Percentiles rank a stretch among this genome's conserved stretches.
Evolutionary conservation across 495 filamentous ascomycete genomes (phyloP).

Genomic region (Lasiosphaeria ovina): DNA sequence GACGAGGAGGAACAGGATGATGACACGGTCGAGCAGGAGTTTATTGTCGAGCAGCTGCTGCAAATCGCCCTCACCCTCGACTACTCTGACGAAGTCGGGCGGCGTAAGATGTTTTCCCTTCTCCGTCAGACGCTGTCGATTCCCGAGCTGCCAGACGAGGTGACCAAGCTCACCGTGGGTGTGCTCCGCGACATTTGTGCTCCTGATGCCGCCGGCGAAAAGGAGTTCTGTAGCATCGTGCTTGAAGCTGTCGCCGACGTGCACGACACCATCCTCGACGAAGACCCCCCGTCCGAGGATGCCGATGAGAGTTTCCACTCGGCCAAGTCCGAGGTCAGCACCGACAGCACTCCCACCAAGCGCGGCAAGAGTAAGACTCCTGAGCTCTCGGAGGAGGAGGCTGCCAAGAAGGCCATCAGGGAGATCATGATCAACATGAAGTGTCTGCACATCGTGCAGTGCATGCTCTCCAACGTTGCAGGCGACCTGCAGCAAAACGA

Average conservation of each 20-base stretch:
- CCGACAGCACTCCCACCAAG: slow-evolving; percentile 56
- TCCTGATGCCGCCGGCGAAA: slow-evolving; percentile 72
- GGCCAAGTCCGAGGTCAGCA: slow-evolving; percentile 77
- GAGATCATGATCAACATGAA: slow-evolving; percentile 98
- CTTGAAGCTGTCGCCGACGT: slow-evolving; percentile 94
- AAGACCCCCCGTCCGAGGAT: slow-evolving; percentile 49
- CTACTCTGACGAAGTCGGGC: slow-evolving; percentile 91
- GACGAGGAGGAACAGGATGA: slow-evolving; percentile 59
- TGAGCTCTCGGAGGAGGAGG: slow-evolving; percentile 66
- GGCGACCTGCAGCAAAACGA: slow-evolving; percentile 82
- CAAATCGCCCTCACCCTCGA: slow-evolving; percentile 89
- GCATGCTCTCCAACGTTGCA: slow-evolving; percentile 90
- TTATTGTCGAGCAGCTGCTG: slow-evolving; percentile 90
- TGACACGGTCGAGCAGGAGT: slow-evolving; percentile 81
- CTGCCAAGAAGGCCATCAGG: slow-evolving; percentile 74
- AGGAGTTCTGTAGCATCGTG: slow-evolving; percentile 89
- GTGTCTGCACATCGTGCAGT: slow-evolving; percentile 94
- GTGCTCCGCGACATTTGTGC: slow-evolving; percentile 80
- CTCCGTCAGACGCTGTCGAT: slow-evolving; percentile 80
- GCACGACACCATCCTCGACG: slow-evolving; percentile 80
- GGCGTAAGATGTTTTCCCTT: slow-evolving; percentile 90
- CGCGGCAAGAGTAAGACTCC: slow-evolving; percentile 46
- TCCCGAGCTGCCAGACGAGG: slow-evolving; percentile 85
- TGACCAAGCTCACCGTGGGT: slow-evolving; percentile 83
- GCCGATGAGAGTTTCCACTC: slow-evolving; percentile 88